Conservation (phyloP, 2,329 filamentous ascomycete species). For the Colletotrichum sp. region DNA sequence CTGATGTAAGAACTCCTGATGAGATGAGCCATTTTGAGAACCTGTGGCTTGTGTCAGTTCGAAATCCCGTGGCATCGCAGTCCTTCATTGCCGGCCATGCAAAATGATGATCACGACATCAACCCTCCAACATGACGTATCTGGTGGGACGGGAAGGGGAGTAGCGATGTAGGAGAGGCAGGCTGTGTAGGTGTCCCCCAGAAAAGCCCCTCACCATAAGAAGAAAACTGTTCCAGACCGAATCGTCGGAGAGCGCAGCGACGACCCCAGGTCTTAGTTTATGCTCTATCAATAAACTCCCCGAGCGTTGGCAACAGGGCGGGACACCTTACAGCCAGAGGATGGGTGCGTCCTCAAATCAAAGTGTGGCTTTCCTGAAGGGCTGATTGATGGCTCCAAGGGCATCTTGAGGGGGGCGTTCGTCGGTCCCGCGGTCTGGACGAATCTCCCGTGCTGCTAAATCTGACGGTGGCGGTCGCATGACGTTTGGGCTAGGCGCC, state of each 20-base stretch:
- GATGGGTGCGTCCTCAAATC: not conserved
- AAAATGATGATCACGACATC: not conserved
- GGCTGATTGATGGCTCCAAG: not conserved
- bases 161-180: not conserved
- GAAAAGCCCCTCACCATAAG: not conserved
- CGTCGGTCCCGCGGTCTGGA: not conserved
- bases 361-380: not conserved
- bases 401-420: not conserved
- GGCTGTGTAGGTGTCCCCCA: not conserved
- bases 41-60: not conserved
- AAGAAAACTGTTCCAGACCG: not conserved
- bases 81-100: not conserved
- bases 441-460: not conserved
- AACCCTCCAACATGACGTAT: not conserved
- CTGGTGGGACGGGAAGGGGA: fast-evolving
- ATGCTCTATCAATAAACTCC: not conserved
- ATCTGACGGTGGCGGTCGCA: slow-evolving; percentile 4
- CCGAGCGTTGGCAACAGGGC: not conserved
- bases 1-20: not conserved
- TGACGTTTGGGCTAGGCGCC: not conserved
- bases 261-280: not conserved
- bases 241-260: slow-evolving; percentile 8
- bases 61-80: not conserved
- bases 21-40: not conserved
- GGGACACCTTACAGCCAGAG: not conserved